Evolutionary conservation across 371 early-diverging fungal genomes (phyloP).

Genomic region (Circinella minor): DNA sequence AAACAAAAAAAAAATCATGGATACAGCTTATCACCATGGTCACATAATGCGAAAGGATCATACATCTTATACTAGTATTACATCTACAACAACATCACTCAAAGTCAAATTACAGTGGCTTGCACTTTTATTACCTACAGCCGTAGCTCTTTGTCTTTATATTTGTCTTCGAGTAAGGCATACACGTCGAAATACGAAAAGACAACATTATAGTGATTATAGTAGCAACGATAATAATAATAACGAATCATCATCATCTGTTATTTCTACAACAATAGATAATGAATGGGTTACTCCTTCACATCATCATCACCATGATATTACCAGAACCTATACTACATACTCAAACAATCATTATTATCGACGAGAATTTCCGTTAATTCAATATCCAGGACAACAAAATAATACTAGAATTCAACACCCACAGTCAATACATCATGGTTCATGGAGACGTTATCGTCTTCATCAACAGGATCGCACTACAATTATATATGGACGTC

Average conservation of each 20-base stretch:
- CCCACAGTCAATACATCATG: background rate
- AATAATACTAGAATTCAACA: background rate
- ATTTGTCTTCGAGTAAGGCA: conserved; percentile 20
- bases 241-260: too few relatives aligned
- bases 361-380: conserved; percentile 1
- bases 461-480: background rate
- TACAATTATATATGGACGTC: background rate
- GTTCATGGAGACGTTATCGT: background rate
- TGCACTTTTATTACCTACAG: conserved; percentile 22
- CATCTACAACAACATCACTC: background rate
- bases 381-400: conserved; percentile 6
- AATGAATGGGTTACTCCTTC: conserved; percentile 10
- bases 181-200: conserved; percentile 10
- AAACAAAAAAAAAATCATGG: background rate
- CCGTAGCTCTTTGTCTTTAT: conserved; percentile 10
- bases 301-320: background rate
- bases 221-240: too few relatives aligned
- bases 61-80: background rate
- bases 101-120: conserved; percentile 29
- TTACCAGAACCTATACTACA: too few relatives aligned
- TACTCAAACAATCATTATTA: background rate
- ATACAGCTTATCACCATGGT: background rate
- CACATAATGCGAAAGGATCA: background rate
- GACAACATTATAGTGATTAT: background rate
- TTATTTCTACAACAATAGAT: background rate